A percentile compares a stretch with the other conserved stretches of the same genome.
phyloP scores from a whole-genome alignment of 2,329 filamentous ascomycete genomes.

The Beauveria pseudobassiana region DNA sequence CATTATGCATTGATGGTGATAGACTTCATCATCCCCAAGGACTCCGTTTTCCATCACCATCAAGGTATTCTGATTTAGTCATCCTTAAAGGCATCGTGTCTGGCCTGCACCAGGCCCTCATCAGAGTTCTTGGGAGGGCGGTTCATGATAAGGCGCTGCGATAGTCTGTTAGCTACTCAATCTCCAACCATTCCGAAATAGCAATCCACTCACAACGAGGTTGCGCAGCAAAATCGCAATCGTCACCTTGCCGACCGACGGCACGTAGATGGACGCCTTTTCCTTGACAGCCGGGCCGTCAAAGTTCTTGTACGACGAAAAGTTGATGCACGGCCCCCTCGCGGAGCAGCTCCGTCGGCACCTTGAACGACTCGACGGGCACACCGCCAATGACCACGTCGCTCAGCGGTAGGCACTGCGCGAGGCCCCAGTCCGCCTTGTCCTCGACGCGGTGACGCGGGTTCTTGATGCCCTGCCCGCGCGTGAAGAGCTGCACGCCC shows the following conservation, averaged over 20 bases:
- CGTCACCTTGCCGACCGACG: slow-evolving; percentile 94
- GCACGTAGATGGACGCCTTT: slow-evolving; percentile 93
- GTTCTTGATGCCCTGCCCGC: slow-evolving; percentile 80
- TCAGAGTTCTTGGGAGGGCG: slow-evolving; percentile 32
- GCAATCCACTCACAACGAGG: slow-evolving; percentile 59
- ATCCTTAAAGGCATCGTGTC: slow-evolving; percentile 34
- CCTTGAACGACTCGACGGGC: slow-evolving; percentile 80
- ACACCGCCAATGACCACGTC: slow-evolving; percentile 95
- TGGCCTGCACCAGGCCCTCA: slow-evolving; percentile 28
- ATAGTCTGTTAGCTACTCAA: background rate
- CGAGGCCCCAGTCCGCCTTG: slow-evolving; percentile 69
- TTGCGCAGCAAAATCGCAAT: slow-evolving; percentile 89
- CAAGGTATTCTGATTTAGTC: slow-evolving; percentile 19
- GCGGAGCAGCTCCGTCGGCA: slow-evolving; percentile 72
- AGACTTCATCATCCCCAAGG: slow-evolving; percentile 30
- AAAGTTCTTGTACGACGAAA: slow-evolving; percentile 94
- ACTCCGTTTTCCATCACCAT: slow-evolving; percentile 14
- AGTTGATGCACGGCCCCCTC: slow-evolving; percentile 97
- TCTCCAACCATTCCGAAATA: background rate
- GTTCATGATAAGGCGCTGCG: slow-evolving; percentile 46
- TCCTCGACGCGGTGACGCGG: slow-evolving; percentile 80
- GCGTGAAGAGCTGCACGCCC: slow-evolving; percentile 85
- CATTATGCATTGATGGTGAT: background rate
- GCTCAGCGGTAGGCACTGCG: slow-evolving; percentile 77
- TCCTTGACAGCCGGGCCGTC: slow-evolving; percentile 78